Conservation (phyloP, 202 grass and related monocot species). For the Setaria viridis region DNA sequence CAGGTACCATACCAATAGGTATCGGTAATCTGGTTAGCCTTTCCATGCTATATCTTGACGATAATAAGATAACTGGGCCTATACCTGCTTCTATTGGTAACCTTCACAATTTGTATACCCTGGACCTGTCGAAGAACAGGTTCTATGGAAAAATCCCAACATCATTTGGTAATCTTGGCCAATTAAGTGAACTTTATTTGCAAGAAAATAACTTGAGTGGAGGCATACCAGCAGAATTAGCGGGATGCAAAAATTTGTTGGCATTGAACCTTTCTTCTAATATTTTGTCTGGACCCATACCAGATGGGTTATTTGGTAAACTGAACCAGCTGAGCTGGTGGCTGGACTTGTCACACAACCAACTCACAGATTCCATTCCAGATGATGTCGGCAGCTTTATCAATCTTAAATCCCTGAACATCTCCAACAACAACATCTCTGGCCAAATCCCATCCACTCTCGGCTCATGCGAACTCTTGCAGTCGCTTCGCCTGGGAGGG, state of each 20-base stretch:
- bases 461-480: constrained; percentile 17
- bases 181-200: constrained; percentile 46
- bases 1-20: constrained; percentile 20
- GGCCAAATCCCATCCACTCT: constrained; percentile 43
- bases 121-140: constrained; percentile 35
- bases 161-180: constrained; percentile 38
- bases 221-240: constrained; percentile 29
- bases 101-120: not conserved
- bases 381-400: constrained; percentile 38
- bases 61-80: constrained; percentile 44
- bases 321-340: constrained; percentile 36
- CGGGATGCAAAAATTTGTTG: not conserved
- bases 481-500: constrained; percentile 4
- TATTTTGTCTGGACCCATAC: constrained; percentile 42
- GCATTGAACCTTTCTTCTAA: constrained; percentile 46
- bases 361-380: constrained; percentile 33
- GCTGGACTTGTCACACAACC: constrained; percentile 55
- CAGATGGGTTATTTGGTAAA: constrained; percentile 21
- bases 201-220: constrained; percentile 31
- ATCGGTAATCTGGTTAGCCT: constrained; percentile 15
- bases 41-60: constrained; percentile 14
- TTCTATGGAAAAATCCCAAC: constrained; percentile 39
- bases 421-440: constrained; percentile 43
- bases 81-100: constrained; percentile 49
- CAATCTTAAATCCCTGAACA: constrained; percentile 28